These are phyloP conservation scores for Globisporangium megalacanthum DNA, from an alignment of 352 stramenopile genomes.

Conservation along the genomic window DNA sequence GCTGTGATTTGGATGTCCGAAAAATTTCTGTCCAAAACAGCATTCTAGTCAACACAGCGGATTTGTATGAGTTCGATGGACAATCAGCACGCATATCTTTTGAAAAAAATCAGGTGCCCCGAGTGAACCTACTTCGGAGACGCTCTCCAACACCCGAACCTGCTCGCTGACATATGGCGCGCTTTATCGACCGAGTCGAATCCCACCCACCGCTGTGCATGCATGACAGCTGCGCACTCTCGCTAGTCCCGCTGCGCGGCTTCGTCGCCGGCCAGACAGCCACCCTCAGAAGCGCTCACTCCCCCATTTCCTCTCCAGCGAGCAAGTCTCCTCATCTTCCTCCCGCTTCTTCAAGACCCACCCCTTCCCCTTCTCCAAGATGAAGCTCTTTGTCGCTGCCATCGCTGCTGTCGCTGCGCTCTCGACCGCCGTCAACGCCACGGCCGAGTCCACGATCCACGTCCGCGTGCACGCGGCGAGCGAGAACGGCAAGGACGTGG, in stretches of 20 bases:
- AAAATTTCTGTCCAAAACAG: too few relatives aligned
- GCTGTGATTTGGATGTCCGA: too few relatives aligned
- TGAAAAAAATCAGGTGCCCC: too few relatives aligned
- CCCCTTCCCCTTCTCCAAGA: not conserved
- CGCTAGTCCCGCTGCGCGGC: not conserved
- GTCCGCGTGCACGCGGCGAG: slow-evolving; percentile 1
- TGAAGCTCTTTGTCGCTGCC: not conserved
- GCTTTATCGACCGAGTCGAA: too few relatives aligned
- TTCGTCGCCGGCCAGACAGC: too few relatives aligned
- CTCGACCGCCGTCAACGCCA: slow-evolving; percentile 1
- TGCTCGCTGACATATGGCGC: too few relatives aligned
- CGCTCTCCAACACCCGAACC: too few relatives aligned
- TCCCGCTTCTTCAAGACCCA: not conserved
- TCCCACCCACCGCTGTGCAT: not conserved
- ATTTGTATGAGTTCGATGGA: too few relatives aligned
- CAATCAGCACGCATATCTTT: too few relatives aligned
- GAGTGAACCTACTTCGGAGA: too few relatives aligned
- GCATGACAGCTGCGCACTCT: not conserved
- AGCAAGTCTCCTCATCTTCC: not conserved
- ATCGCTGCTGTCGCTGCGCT: not conserved
- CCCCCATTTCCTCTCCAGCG: not conserved
- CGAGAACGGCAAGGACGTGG: not conserved
- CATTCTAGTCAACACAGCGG: too few relatives aligned
- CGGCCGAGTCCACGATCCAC: not conserved
- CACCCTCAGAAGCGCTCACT: not conserved